phyloP scores from a whole-genome alignment of 225 moss, liverwort and hornwort species.

The Sphagnum tenellum region DNA sequence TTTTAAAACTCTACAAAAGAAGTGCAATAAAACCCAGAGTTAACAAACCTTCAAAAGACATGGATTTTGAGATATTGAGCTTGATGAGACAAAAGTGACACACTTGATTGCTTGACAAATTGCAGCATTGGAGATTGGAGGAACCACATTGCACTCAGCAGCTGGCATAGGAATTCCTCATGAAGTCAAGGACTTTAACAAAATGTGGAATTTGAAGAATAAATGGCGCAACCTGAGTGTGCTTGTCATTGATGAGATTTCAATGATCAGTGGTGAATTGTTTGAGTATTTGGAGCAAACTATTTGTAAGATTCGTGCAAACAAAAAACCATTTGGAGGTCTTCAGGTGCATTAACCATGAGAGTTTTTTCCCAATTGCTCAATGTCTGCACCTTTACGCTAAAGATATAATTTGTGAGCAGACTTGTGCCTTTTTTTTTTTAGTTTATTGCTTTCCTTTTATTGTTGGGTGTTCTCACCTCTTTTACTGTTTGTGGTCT shows the following conservation, averaged over 20 bases:
- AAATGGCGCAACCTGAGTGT: slow-evolving; percentile 67
- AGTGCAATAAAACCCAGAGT: too few species aligned
- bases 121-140: slow-evolving; percentile 65
- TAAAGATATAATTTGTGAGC: too few species aligned
- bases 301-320: slow-evolving; percentile 29
- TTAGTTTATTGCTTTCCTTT: too few species aligned
- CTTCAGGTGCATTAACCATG: slow-evolving; percentile 42
- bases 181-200: slow-evolving; percentile 42
- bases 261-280: slow-evolving; percentile 77
- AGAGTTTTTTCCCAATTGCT: too few species aligned
- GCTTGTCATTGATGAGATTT: slow-evolving; percentile 71
- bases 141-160: slow-evolving; percentile 60
- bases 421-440: too few species aligned
- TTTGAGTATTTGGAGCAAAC: slow-evolving; percentile 69
- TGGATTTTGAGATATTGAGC: not conserved
- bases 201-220: slow-evolving; percentile 40
- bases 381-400: too few species aligned
- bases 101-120: not conserved
- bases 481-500: too few species aligned
- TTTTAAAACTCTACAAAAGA: too few species aligned
- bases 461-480: too few species aligned
- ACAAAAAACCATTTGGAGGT: slow-evolving; percentile 49
- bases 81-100: not conserved
- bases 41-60: too few species aligned
- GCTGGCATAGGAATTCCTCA: slow-evolving; percentile 57